Percentiles rank a stretch among this genome's conserved stretches.
phyloP scores from a whole-genome alignment of 352 stramenopile genomes.

The Pythium grandisporangium region DNA sequence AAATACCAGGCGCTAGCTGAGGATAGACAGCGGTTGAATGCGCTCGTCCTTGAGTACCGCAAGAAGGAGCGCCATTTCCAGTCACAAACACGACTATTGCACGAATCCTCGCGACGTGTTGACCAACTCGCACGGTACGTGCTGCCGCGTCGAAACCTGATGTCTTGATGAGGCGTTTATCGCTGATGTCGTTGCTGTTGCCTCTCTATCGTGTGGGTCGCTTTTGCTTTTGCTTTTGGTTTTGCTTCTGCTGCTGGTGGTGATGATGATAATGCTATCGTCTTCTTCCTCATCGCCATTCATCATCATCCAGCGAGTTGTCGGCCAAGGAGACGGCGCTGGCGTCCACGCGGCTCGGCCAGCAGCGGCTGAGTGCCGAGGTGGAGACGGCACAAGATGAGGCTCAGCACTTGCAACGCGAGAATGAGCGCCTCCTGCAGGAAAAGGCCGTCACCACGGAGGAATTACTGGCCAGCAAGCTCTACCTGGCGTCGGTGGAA shows the following conservation, averaged over 20 bases:
- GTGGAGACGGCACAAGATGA: constrained; percentile 46
- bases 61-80: constrained; percentile 62
- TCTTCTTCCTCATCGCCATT: too few relatives aligned
- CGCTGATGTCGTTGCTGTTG: too few relatives aligned
- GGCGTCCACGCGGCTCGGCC: constrained; percentile 32
- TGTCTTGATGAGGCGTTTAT: not conserved
- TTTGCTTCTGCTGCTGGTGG: too few relatives aligned
- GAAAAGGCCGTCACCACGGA: constrained; percentile 55
- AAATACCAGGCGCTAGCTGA: constrained; percentile 49
- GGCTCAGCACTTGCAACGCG: constrained; percentile 36
- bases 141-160: too few relatives aligned
- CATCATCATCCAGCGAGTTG: constrained; percentile 26
- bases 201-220: too few relatives aligned
- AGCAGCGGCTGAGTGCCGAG: constrained; percentile 42
- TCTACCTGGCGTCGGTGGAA: constrained; percentile 63
- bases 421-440: constrained; percentile 53
- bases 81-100: constrained; percentile 48
- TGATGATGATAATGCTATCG: too few relatives aligned
- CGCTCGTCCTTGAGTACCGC: constrained; percentile 38
- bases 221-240: too few relatives aligned
- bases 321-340: constrained; percentile 45
- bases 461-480: constrained; percentile 52
- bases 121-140: constrained; percentile 49
- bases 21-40: constrained; percentile 50
- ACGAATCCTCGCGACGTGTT: constrained; percentile 52